Evolutionary conservation across 2,329 filamentous ascomycete species (phyloP), one percentile per base, ranked within the genome.

Genomic region (Sarocladium oryzae): DNA sequence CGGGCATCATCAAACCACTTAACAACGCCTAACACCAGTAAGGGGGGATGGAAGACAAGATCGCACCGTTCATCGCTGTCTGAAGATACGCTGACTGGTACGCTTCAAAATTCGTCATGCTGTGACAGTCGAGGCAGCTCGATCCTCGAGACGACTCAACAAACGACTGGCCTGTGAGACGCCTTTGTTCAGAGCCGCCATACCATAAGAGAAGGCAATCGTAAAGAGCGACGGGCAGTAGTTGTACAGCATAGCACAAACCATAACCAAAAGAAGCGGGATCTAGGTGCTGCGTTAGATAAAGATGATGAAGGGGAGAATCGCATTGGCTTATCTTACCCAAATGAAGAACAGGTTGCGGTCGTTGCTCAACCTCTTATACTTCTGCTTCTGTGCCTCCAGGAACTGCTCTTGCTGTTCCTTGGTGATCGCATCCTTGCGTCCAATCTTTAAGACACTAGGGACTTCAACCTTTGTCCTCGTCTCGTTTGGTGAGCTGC

Each of bases 331-430:
- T n/a, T n/a, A n/a, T n/a, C 73, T 61, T 76, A 85, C 81, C 83
- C 83, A 86, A 59, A 86, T 75, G 57, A 85, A 82, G 69, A 84
- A 86, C 41, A 86, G 69, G 61, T 85, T 84, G 58, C 77, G 76
- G 60, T 86, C 83, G 53, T 78, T 79, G 56, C 79, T 76, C 54
- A 84, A 69, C 54, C 74, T 76, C 74, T 85, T 85, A 59, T 83
- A 70, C 63, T 80, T 84, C 62, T 77, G 74, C 52, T 82, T 78
- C 55, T 82, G 79, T 23, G 76, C 80, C 50, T 79, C 70, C 40
- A 82, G 71, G 55, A 86, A 73, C 57, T 79, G 79, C 57, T 82
- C 80, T 62, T 83, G 80, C 61, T 85, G 81, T 61, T 84, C 81
- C 61, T 76, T 77, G 26, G 82, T 85, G 53, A 85, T 81, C 51